phyloP scores from a whole-genome alignment of 2,329 filamentous ascomycete species.

The Fusarium burgessii region DNA sequence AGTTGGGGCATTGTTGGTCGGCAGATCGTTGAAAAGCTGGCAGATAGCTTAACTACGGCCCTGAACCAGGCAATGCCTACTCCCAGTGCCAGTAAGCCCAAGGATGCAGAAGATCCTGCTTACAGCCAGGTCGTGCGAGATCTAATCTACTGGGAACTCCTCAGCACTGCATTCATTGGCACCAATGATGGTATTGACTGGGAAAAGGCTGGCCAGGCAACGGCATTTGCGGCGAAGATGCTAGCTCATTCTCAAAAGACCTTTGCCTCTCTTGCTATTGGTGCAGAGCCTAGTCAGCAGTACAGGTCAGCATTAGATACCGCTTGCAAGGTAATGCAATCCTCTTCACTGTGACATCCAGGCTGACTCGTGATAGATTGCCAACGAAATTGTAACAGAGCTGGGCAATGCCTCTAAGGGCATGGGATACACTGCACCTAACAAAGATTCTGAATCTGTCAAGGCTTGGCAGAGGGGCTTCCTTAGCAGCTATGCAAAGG shows the following conservation, averaged over 20 bases:
- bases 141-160: neutral
- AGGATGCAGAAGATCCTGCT: neutral
- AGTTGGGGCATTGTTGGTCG: neutral
- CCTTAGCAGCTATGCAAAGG: neutral
- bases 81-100: neutral
- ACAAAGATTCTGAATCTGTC: neutral
- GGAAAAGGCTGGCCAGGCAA: neutral
- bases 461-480: neutral
- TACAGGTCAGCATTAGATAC: neutral
- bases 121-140: neutral
- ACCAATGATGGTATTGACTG: neutral
- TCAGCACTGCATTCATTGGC: neutral
- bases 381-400: neutral
- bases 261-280: neutral
- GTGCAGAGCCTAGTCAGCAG: neutral
- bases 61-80: neutral
- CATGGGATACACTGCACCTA: neutral
- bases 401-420: neutral
- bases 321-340: neutral
- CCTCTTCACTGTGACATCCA: accelerated
- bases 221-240: neutral
- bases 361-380: neutral
- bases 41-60: neutral
- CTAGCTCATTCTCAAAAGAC: neutral
- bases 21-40: neutral